Conservation (phyloP, 2,329 filamentous ascomycete species). For the Escovopsis weberi region DNA sequence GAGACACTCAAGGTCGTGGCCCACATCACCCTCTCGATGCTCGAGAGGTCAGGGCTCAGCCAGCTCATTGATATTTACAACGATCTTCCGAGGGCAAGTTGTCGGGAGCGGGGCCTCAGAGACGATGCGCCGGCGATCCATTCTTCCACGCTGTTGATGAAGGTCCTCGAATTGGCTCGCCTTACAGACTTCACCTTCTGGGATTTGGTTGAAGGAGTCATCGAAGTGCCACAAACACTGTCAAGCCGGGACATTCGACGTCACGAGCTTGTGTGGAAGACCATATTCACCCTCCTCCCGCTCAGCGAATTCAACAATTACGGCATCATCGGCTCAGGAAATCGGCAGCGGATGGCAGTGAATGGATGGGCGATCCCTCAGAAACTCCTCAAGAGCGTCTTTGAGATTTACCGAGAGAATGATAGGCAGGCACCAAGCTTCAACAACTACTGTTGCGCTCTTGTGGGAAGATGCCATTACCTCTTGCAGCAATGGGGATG, state of each 20-base stretch:
- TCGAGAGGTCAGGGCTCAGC: conserved; percentile 28
- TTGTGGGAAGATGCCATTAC: conserved; percentile 46
- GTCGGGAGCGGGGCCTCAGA: conserved; percentile 37
- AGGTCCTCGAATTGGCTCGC: conserved; percentile 32
- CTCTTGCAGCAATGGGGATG: conserved; percentile 53
- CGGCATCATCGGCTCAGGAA: conserved; percentile 30
- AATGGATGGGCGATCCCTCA: conserved; percentile 50
- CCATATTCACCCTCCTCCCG: conserved; percentile 46
- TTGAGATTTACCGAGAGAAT: conserved; percentile 43
- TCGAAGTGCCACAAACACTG: conserved; percentile 15
- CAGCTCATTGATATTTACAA: conserved; percentile 32
- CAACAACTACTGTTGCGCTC: conserved; percentile 48
- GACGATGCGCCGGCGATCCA: conserved; percentile 29
- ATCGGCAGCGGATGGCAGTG: conserved; percentile 13
- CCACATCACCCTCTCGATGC: conserved; percentile 20
- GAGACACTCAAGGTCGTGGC: conserved; percentile 30
- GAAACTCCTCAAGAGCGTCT: conserved; percentile 39
- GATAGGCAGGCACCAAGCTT: conserved; percentile 43
- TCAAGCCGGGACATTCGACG: conserved; percentile 25
- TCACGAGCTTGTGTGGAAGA: conserved; percentile 44
- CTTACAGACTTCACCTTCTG: conserved; percentile 44
- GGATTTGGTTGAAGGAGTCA: conserved; percentile 36
- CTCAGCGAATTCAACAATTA: conserved; percentile 42
- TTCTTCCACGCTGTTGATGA: conserved; percentile 45
- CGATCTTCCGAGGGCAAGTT: conserved; percentile 28